Conservation (phyloP, 139 green algal species). For the Chlorokybus atmophyticus region DNA sequence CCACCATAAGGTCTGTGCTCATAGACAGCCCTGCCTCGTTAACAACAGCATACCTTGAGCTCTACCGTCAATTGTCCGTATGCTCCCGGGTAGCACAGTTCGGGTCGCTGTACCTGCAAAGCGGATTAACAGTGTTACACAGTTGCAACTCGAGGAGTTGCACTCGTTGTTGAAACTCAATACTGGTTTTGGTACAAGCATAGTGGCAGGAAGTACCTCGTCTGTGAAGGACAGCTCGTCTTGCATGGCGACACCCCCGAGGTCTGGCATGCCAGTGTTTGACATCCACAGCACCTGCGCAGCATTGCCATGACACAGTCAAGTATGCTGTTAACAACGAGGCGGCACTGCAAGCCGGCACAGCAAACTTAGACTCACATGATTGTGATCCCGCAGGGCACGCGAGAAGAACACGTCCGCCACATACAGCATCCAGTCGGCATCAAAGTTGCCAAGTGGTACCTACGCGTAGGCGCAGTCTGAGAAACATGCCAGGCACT, state of each 20-base stretch:
- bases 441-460: slow-evolving; percentile 45
- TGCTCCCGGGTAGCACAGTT: slow-evolving; percentile 52
- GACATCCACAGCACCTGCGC: slow-evolving; percentile 63
- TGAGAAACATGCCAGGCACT: no score
- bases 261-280: slow-evolving; percentile 37
- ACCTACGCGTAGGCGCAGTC: slow-evolving; percentile 3
- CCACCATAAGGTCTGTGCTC: neutral
- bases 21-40: slow-evolving; percentile 3
- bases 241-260: slow-evolving; percentile 17
- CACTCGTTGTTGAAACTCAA: no score
- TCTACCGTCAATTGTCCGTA: slow-evolving; percentile 74
- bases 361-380: no score
- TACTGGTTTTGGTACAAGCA: no score
- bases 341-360: no score
- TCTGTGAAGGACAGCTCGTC: slow-evolving; percentile 34
- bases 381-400: slow-evolving; percentile 40
- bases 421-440: slow-evolving; percentile 49
- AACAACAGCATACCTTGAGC: slow-evolving; percentile 42
- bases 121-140: no score
- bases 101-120: slow-evolving; percentile 8
- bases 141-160: no score
- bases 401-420: slow-evolving; percentile 67
- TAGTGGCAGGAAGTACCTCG: slow-evolving; percentile 27
- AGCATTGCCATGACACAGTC: no score
- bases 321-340: no score